A percentile compares a stretch with the other conserved stretches of the same genome.
phyloP scores from a whole-genome alignment of 306 rosid species.

The Ochetophila trinervis region DNA sequence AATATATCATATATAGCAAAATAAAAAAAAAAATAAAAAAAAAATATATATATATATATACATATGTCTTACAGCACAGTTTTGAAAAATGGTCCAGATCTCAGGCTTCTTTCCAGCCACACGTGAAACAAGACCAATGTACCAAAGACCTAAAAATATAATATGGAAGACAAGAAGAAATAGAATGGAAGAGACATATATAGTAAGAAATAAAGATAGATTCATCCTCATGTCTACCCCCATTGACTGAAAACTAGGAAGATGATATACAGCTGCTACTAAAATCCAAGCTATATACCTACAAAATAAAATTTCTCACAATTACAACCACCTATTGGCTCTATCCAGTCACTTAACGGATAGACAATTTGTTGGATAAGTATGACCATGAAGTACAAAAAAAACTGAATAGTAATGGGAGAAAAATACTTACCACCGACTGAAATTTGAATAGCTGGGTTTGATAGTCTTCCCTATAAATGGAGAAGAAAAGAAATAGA shows the following conservation, averaged over 20 bases:
- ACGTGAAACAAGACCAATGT: constrained; percentile 92
- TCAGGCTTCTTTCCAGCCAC: constrained; percentile 95
- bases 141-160: constrained; percentile 87
- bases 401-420: neutral
- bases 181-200: constrained; percentile 76
- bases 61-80: constrained; percentile 71
- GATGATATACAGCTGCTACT: constrained; percentile 97
- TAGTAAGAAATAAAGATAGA: constrained; percentile 76
- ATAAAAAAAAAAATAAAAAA: constrained; percentile 6
- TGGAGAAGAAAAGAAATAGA: constrained; percentile 97
- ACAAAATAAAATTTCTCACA: constrained; percentile 29
- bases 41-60: neutral
- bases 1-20: neutral
- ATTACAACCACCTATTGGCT: constrained; percentile 18
- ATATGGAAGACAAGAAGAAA: constrained; percentile 88
- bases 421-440: constrained; percentile 77
- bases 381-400: constrained; percentile 7
- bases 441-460: constrained; percentile 97
- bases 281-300: constrained; percentile 94
- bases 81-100: constrained; percentile 78
- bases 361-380: neutral
- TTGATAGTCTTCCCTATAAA: constrained; percentile 93
- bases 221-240: constrained; percentile 98
- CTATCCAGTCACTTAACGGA: neutral
- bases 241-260: constrained; percentile 96